A percentile compares a stretch with the other conserved stretches of the same genome.
These are phyloP conservation scores for Hyphodiscus sp. DNA, from an alignment of 2,329 filamentous ascomycete genomes.

Conservation along the genomic window DNA sequence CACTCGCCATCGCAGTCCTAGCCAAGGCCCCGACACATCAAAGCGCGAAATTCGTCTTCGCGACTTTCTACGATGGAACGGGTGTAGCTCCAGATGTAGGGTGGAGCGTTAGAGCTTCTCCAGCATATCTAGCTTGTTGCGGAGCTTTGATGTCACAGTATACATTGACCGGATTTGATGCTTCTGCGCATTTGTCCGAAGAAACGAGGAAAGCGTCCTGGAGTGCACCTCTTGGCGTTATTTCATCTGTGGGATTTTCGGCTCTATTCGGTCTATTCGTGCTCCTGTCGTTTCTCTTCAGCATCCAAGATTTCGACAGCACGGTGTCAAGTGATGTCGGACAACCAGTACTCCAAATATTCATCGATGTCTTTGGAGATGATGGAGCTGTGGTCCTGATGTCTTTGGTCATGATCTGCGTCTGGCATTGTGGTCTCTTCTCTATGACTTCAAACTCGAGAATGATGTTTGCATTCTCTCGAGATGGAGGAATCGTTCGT, in stretches of 20 bases:
- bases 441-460: conserved; percentile 49
- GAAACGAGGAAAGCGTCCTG: conserved; percentile 51
- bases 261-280: conserved; percentile 54
- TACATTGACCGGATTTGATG: conserved; percentile 48
- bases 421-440: conserved; percentile 56
- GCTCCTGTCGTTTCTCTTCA: conserved; percentile 50
- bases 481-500: conserved; percentile 45
- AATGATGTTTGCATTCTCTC: conserved; percentile 54
- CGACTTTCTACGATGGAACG: conserved; percentile 46
- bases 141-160: conserved; percentile 50
- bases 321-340: conserved; percentile 40
- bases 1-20: conserved; percentile 48
- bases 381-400: conserved; percentile 50
- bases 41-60: conserved; percentile 48
- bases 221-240: conserved; percentile 51
- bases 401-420: conserved; percentile 49
- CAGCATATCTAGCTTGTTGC: conserved; percentile 48
- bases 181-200: conserved; percentile 50
- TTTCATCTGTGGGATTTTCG: conserved; percentile 49
- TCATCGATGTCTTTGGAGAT: conserved; percentile 50
- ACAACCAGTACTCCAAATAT: conserved; percentile 52
- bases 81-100: conserved; percentile 35
- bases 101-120: conserved; percentile 46
- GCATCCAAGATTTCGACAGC: conserved; percentile 48
- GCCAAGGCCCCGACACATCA: conserved; percentile 52